These are phyloP conservation scores for Linum tenue DNA, from an alignment of 345 rosid genomes.

Conservation along the genomic window DNA sequence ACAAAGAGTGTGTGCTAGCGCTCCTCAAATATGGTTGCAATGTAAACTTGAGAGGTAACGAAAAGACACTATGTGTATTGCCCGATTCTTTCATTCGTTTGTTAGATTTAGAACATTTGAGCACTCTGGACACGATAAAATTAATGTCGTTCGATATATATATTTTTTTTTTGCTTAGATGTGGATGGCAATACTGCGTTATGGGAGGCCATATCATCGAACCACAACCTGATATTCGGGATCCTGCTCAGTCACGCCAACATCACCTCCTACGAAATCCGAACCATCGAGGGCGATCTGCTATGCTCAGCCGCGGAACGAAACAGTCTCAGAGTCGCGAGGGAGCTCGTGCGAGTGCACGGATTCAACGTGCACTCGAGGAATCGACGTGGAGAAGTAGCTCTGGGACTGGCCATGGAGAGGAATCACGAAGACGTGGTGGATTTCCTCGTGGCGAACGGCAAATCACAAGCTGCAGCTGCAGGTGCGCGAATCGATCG, in stretches of 20 bases:
- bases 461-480: constrained; percentile 42
- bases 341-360: constrained; percentile 39
- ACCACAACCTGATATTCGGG: constrained; percentile 47
- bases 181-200: constrained; percentile 55
- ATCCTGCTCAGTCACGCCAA: constrained; percentile 52
- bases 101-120: no score
- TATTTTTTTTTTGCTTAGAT: constrained; percentile 54
- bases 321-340: constrained; percentile 41
- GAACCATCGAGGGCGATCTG: constrained; percentile 50
- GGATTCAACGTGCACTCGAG: constrained; percentile 49
- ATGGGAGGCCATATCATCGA: constrained; percentile 66
- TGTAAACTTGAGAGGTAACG: constrained; percentile 52
- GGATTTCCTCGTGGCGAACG: constrained; percentile 49
- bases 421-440: constrained; percentile 56
- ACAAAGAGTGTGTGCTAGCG: constrained; percentile 65
- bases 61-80: background rate
- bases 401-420: constrained; percentile 51
- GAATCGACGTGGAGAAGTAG: constrained; percentile 48
- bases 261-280: constrained; percentile 34
- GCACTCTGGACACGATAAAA: no score
- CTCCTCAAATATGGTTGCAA: constrained; percentile 72
- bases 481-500: constrained; percentile 30
- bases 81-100: no score
- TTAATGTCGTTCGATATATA: background rate
- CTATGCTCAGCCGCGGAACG: constrained; percentile 64